phyloP scores from a whole-genome alignment of 345 rosid genomes.

The Leavenworthia alabamica region DNA sequence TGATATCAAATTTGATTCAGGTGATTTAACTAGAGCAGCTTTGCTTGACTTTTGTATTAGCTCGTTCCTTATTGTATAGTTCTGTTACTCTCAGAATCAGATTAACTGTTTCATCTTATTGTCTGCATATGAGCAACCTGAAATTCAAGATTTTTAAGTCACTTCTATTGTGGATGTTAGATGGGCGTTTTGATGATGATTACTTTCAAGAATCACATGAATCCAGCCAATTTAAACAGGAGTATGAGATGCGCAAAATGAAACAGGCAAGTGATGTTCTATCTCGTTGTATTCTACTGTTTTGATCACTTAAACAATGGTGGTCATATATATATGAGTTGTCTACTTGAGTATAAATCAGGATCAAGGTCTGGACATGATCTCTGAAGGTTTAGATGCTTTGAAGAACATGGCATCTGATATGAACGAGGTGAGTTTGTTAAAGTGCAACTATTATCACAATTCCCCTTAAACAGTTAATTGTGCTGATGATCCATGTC shows the following conservation, averaged over 20 bases:
- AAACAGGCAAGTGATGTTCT: conserved; percentile 57
- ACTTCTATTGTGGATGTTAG: conserved; percentile 34
- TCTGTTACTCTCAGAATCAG: not conserved
- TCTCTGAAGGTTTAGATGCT: conserved; percentile 90
- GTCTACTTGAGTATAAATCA: conserved; percentile 29
- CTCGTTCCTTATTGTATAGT: not conserved
- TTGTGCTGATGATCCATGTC: conserved; percentile 13
- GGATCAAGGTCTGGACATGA: conserved; percentile 97
- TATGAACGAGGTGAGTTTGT: conserved; percentile 81
- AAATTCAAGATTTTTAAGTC: conserved; percentile 18
- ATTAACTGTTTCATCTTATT: not conserved
- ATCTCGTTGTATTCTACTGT: not conserved
- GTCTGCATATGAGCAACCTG: conserved; percentile 1
- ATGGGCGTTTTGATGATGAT: conserved; percentile 73
- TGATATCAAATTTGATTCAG: conserved; percentile 93
- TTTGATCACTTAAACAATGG: not conserved
- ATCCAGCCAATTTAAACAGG: conserved; percentile 81
- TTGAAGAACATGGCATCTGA: conserved; percentile 94
- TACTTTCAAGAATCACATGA: conserved; percentile 76
- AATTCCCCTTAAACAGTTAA: not conserved
- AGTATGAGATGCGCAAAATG: conserved; percentile 85
- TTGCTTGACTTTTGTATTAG: conserved; percentile 6
- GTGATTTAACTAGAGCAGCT: conserved; percentile 33
- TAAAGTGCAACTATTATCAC: not conserved
- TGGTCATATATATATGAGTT: conserved; percentile 9